Conservation (phyloP, 2,329 filamentous ascomycete genomes). For the Bipolaris zeicola region DNA sequence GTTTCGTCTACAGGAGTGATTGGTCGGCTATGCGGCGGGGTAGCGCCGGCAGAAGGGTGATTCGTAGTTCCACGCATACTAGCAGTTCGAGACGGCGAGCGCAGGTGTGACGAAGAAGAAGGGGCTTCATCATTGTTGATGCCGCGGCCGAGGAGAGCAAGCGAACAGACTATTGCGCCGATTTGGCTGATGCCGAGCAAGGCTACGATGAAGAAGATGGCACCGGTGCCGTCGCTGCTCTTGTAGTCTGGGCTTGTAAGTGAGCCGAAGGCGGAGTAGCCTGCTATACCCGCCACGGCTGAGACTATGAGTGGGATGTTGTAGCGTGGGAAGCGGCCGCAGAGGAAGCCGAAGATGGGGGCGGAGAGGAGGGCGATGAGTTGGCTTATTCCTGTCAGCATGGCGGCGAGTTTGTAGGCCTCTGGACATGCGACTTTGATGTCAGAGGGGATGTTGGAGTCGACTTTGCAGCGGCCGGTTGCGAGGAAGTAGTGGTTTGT, state of each 20-base stretch:
- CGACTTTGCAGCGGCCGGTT: slow-evolving; percentile 74
- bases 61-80: slow-evolving; percentile 18
- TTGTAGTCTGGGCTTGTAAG: slow-evolving; percentile 77
- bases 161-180: slow-evolving; percentile 91
- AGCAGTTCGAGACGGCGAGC: neutral
- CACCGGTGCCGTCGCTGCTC: slow-evolving; percentile 69
- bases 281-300: slow-evolving; percentile 73
- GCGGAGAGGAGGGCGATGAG: slow-evolving; percentile 83
- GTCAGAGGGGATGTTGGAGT: slow-evolving; percentile 57
- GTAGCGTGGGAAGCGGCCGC: slow-evolving; percentile 66
- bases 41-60: slow-evolving; percentile 43
- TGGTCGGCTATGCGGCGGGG: slow-evolving; percentile 39
- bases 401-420: slow-evolving; percentile 86
- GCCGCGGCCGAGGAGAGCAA: slow-evolving; percentile 84
- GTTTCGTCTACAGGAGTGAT: slow-evolving; percentile 38
- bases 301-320: slow-evolving; percentile 77
- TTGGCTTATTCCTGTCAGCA: slow-evolving; percentile 87
- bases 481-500: slow-evolving; percentile 88
- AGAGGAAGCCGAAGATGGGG: slow-evolving; percentile 84
- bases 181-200: slow-evolving; percentile 93
- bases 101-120: slow-evolving; percentile 6
- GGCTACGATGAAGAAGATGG: slow-evolving; percentile 76
- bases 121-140: slow-evolving; percentile 62
- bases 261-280: slow-evolving; percentile 78
- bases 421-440: slow-evolving; percentile 83